Evolutionary conservation across 257 asterid genomes (phyloP).

Genomic region (Plantago elongata): DNA sequence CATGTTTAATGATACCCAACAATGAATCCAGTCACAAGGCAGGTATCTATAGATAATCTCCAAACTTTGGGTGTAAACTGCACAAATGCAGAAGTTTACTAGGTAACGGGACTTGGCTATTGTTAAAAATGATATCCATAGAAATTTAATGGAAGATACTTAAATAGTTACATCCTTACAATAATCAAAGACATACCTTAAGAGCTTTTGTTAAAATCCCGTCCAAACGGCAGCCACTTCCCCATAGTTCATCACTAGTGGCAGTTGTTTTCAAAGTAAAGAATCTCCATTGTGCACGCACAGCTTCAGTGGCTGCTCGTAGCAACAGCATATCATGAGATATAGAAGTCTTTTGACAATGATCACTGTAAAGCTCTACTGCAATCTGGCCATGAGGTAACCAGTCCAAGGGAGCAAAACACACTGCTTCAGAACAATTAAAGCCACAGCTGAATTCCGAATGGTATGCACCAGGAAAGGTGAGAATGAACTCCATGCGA

Average conservation of each 20-base stretch:
- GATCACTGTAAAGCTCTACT: slow-evolving; percentile 51
- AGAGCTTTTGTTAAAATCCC: slow-evolving; percentile 58
- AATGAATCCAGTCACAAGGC: too few relatives aligned
- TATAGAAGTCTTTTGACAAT: slow-evolving; percentile 45
- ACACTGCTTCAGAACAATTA: slow-evolving; percentile 60
- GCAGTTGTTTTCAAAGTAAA: slow-evolving; percentile 18
- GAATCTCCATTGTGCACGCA: slow-evolving; percentile 43
- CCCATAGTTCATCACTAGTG: slow-evolving; percentile 35
- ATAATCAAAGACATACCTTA: slow-evolving; percentile 44
- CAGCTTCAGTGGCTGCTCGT: slow-evolving; percentile 66
- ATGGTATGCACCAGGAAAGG: slow-evolving; percentile 74
- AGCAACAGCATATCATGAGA: slow-evolving; percentile 69
- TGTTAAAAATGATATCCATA: too few relatives aligned
- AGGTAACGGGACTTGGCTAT: too few relatives aligned
- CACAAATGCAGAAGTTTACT: too few relatives aligned
- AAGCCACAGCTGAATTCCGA: slow-evolving; percentile 70
- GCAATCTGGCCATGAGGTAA: slow-evolving; percentile 63
- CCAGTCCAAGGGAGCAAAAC: slow-evolving; percentile 89
- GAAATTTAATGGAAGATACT: too few relatives aligned
- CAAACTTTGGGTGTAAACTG: too few relatives aligned
- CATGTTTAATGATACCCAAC: too few relatives aligned
- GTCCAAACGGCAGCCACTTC: slow-evolving; percentile 34
- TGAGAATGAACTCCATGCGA: slow-evolving; percentile 55
- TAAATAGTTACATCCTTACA: too few relatives aligned
- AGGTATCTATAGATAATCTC: too few relatives aligned